Conservation (phyloP, 129 eudicot genomes). For the Heracleum sosnowskyi region DNA sequence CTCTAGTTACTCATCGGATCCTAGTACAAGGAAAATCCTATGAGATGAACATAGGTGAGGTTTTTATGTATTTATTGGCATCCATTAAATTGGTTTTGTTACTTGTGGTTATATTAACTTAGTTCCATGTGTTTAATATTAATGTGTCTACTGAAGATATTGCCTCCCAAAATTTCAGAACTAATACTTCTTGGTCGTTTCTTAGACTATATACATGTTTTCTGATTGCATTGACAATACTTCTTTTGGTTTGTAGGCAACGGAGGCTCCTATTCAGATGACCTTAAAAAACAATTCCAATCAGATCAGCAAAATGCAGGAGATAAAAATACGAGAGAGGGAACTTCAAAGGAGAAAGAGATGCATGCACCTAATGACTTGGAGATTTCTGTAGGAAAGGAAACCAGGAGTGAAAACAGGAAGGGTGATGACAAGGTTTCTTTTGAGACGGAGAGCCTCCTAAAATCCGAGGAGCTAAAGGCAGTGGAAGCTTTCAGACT, state of each 20-base stretch:
- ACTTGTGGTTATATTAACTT: neutral
- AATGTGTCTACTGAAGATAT: neutral
- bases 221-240: neutral
- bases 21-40: neutral
- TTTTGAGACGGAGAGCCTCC: constrained; percentile 36
- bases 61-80: too few relatives aligned
- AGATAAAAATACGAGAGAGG: constrained; percentile 34
- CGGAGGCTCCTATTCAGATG: constrained; percentile 31
- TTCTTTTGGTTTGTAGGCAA: constrained; percentile 20
- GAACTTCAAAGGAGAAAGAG: constrained; percentile 35
- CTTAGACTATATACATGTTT: neutral
- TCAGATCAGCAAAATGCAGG: constrained; percentile 27
- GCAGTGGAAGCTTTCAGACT: constrained; percentile 54
- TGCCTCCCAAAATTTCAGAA: neutral
- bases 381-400: constrained; percentile 39
- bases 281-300: constrained; percentile 28
- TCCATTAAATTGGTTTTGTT: neutral
- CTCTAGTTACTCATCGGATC: too few relatives aligned
- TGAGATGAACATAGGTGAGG: neutral
- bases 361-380: constrained; percentile 32
- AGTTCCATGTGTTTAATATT: neutral
- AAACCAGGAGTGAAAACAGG: constrained; percentile 16
- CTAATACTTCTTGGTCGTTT: neutral
- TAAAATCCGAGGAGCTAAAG: constrained; percentile 44
- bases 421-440: constrained; percentile 30